Evolutionary conservation across 768 basidiomycete genomes (phyloP), one percentile per base, ranked within the genome.

Genomic region (Boletus tylopilopsis): DNA sequence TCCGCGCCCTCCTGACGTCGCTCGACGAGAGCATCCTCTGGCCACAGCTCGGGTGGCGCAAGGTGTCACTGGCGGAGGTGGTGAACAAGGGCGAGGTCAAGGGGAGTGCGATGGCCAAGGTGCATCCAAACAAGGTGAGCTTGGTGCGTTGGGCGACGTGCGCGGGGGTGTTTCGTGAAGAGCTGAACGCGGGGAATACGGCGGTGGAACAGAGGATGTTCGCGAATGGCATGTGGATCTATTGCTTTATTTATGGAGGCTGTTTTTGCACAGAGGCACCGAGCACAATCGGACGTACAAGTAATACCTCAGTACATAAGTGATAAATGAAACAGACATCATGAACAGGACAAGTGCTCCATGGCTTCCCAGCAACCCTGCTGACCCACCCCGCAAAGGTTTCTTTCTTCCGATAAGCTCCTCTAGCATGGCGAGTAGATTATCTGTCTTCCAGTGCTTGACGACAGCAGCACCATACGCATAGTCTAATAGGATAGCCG

Each of bases 121-220:
- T 98, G 29, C 96, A 99, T 76, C 95, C 96, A n/a, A 95, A 99
- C 66, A 99, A 98, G 82, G 93, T 94, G 57, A 40, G 77, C 63
- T 13, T 32, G 45, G 19, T 11, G 6, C 18, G 19, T 40, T 42
- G 16, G 25, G 39, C 32, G 57, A 6, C 13, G 16, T 30, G 29
- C 12, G 29, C 29, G 6, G 33, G 33, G 7, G 12, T 33, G 16
- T 16, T 29, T 12, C 2, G 27, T 29, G 27, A n/a, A 34, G 55
- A 95, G 92, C 70, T 97, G 32, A 90, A 82, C 58, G 69, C 77
- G 22, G 73, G 68, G 9, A 94, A 91, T 60, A 87, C 90, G 51
- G 93, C 92, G 4, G 73, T 96, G 40, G 94, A 98, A 68, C 93
- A 97, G 66, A 74, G 92, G 61, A 94, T 97, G 94, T 76, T 97